phyloP scores from a whole-genome alignment of 192 early-diverging fungal genomes.

The Umbelopsis sp. region DNA sequence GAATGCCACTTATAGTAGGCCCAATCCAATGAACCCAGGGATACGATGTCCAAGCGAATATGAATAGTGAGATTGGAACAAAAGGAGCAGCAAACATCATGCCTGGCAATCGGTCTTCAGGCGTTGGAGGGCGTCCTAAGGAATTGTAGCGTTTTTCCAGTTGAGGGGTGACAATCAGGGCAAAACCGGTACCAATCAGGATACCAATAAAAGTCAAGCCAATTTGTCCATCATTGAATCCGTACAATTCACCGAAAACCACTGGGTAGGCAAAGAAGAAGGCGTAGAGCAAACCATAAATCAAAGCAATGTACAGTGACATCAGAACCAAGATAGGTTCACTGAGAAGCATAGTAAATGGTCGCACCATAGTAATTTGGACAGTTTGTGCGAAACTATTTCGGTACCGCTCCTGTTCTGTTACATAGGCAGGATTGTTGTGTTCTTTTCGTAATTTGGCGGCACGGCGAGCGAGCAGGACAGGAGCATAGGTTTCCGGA shows the following conservation, averaged over 20 bases:
- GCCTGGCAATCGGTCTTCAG: conserved; percentile 35
- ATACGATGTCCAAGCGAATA: conserved; percentile 38
- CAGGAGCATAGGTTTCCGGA: conserved; percentile 29
- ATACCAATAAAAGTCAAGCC: conserved; percentile 35
- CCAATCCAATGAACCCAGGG: conserved; percentile 36
- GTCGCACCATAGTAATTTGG: conserved; percentile 26
- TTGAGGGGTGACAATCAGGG: conserved; percentile 27
- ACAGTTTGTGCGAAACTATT: conserved; percentile 23
- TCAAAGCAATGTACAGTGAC: conserved; percentile 34
- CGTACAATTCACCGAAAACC: conserved; percentile 28
- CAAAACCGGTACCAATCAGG: conserved; percentile 27
- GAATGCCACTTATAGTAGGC: conserved; percentile 27
- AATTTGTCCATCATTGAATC: conserved; percentile 37
- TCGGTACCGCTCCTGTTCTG: conserved; percentile 34
- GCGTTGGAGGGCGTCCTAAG: not conserved
- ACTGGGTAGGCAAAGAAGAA: conserved; percentile 41
- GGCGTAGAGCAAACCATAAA: conserved; percentile 32
- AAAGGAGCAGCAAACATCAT: conserved; percentile 34
- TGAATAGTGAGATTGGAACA: conserved; percentile 36
- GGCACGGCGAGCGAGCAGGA: conserved; percentile 24
- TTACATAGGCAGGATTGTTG: conserved; percentile 28
- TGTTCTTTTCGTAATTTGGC: conserved; percentile 25
- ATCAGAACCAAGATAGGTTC: conserved; percentile 35
- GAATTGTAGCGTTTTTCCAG: conserved; percentile 24
- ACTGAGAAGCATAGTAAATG: conserved; percentile 31